These are phyloP conservation scores for Neocatenulostroma microsporum DNA, from an alignment of 2,329 filamentous ascomycete species.

Conservation along the genomic window DNA sequence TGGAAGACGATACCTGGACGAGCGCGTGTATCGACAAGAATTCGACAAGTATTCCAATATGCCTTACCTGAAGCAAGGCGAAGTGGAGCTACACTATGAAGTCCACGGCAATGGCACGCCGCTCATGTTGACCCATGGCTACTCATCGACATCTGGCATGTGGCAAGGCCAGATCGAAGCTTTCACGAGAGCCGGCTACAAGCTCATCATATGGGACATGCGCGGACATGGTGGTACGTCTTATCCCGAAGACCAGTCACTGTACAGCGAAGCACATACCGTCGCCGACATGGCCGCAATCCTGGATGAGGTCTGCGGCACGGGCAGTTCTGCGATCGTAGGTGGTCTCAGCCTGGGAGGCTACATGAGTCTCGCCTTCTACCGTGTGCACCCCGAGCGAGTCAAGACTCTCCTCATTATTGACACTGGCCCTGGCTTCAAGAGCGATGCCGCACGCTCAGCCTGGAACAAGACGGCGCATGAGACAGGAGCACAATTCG, in stretches of 20 bases:
- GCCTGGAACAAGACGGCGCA: constrained; percentile 20
- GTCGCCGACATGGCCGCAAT: constrained; percentile 22
- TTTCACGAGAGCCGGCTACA: constrained; percentile 15
- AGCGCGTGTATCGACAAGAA: too few relatives aligned
- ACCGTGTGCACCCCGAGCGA: constrained; percentile 16
- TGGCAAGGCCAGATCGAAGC: constrained; percentile 19
- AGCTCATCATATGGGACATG: constrained; percentile 23
- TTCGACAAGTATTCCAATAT: too few relatives aligned
- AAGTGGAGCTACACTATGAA: constrained; percentile 21
- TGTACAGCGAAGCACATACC: constrained; percentile 22
- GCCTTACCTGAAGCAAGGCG: constrained; percentile 7
- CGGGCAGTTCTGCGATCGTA: constrained; percentile 15
- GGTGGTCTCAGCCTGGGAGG: constrained; percentile 23
- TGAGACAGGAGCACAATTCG: constrained; percentile 17
- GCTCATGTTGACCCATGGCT: constrained; percentile 22
- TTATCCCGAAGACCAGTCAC: constrained; percentile 16
- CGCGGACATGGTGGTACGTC: constrained; percentile 19
- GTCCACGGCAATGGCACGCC: constrained; percentile 16
- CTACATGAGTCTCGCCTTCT: constrained; percentile 24
- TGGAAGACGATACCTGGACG: too few relatives aligned
- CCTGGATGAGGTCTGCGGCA: constrained; percentile 16
- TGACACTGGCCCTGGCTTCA: constrained; percentile 24
- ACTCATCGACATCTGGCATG: constrained; percentile 23
- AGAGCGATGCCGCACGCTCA: constrained; percentile 18
- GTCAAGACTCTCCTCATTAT: constrained; percentile 22